A percentile compares a stretch with the other conserved stretches of the same genome.
Conservation (phyloP, 2,329 filamentous ascomycete genomes). For the Chaetomium strumarium region DNA sequence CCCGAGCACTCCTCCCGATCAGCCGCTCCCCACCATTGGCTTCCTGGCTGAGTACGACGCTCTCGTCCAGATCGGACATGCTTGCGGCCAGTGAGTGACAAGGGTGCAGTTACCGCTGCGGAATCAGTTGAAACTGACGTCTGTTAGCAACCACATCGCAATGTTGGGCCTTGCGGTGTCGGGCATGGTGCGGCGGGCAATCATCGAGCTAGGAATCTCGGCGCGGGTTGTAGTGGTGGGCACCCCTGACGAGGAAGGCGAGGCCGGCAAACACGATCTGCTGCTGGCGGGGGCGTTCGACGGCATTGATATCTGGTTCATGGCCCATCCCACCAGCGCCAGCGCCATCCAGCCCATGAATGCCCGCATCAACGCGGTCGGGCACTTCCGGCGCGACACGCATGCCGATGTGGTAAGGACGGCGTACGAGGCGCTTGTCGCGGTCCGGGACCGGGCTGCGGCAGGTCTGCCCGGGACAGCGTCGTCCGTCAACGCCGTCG, state of each 20-base stretch:
- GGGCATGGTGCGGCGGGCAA: not conserved
- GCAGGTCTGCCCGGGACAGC: not conserved
- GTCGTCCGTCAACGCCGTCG: not conserved
- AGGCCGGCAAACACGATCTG: not conserved
- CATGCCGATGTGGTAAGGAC: not conserved
- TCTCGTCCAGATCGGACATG: not conserved
- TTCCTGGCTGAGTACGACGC: constrained; percentile 4
- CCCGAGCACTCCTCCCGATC: not conserved
- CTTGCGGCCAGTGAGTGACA: not conserved
- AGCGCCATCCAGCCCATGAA: constrained; percentile 5
- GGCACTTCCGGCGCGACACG: not conserved
- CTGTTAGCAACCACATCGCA: not conserved
- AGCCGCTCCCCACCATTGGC: not conserved
- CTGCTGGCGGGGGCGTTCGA: not conserved
- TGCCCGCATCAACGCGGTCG: not conserved
- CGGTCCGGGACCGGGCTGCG: not conserved
- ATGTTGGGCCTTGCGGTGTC: not conserved
- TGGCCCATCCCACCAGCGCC: constrained; percentile 1
- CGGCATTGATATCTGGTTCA: constrained; percentile 1
- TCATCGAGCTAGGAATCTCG: not conserved
- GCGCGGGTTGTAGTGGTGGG: not conserved
- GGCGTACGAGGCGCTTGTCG: constrained; percentile 1
- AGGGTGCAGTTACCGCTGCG: too few species aligned
- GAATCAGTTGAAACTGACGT: too few species aligned
- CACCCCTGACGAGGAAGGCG: constrained; percentile 1